Evolutionary conservation across 2,329 filamentous ascomycete species (phyloP).

Genomic region (Aaosphaeria pasadenensis): DNA sequence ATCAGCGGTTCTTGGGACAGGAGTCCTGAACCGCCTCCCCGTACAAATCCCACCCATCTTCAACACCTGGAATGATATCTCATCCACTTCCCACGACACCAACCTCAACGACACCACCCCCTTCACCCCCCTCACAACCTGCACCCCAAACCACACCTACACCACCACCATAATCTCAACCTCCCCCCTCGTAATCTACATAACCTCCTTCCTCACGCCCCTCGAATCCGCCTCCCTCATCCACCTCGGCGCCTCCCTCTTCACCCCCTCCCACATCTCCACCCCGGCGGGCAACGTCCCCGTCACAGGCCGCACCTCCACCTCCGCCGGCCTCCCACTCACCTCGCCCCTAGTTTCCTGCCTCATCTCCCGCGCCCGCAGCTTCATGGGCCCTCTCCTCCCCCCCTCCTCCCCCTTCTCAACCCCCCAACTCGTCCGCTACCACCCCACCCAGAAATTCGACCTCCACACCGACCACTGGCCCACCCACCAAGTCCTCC

Average conservation of each 20-base stretch:
- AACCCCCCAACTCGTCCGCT: constrained; percentile 22
- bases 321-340: constrained; percentile 17
- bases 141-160: constrained; percentile 12
- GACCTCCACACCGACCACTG: constrained; percentile 25
- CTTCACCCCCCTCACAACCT: too few species aligned
- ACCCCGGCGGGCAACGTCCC: constrained; percentile 10
- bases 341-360: constrained; percentile 17
- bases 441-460: constrained; percentile 18
- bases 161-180: constrained; percentile 25
- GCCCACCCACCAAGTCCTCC: constrained; percentile 17
- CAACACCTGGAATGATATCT: background rate
- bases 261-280: constrained; percentile 21
- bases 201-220: constrained; percentile 23
- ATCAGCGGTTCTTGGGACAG: constrained; percentile 5
- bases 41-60: constrained; percentile 4
- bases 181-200: constrained; percentile 23
- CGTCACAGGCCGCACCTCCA: constrained; percentile 20
- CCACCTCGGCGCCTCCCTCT: background rate
- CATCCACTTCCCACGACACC: too few species aligned
- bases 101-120: too few species aligned
- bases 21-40: constrained; percentile 5
- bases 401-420: constrained; percentile 18
- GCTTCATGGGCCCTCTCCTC: constrained; percentile 21
- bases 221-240: constrained; percentile 16
- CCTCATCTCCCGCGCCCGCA: constrained; percentile 19